phyloP scores from a whole-genome alignment of 2,329 filamentous ascomycete genomes.

The Penicillium oxalicum region DNA sequence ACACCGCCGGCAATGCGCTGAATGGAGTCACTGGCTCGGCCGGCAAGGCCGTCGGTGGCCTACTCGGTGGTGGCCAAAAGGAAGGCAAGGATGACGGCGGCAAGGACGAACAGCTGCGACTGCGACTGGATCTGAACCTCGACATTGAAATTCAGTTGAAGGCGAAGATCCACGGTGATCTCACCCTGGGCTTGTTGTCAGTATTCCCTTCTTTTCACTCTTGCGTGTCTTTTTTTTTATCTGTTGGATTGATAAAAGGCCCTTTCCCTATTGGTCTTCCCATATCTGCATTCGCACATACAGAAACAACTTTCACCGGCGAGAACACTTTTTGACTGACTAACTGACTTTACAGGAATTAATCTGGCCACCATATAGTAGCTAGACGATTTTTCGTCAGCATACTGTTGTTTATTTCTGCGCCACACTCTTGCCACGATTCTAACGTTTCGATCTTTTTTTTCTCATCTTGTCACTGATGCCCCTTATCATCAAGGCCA shows the following conservation, averaged over 20 bases:
- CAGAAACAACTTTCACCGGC: background rate
- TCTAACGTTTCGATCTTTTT: background rate
- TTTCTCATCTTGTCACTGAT: background rate
- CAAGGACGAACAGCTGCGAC: slow-evolving; percentile 60
- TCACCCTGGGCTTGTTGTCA: slow-evolving; percentile 72
- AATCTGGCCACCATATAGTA: slow-evolving; percentile 11
- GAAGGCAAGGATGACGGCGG: slow-evolving; percentile 41
- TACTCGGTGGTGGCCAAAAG: slow-evolving; percentile 30
- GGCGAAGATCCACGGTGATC: slow-evolving; percentile 76
- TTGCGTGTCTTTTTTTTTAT: background rate
- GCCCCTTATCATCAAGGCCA: background rate
- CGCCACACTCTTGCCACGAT: background rate
- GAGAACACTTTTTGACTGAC: slow-evolving; percentile 2
- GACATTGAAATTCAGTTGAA: slow-evolving; percentile 82
- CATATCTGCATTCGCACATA: background rate
- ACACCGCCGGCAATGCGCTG: slow-evolving; percentile 44
- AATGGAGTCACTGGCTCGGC: slow-evolving; percentile 34
- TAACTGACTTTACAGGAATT: slow-evolving; percentile 18
- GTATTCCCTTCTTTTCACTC: slow-evolving; percentile 31
- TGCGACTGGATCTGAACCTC: slow-evolving; percentile 70
- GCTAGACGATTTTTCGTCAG: slow-evolving; percentile 7
- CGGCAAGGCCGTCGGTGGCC: slow-evolving; percentile 39
- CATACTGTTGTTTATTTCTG: background rate
- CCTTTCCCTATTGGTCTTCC: background rate
- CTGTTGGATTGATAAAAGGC: background rate